Conservation (phyloP, 2,329 filamentous ascomycete species). For the Aureobasidium mangrovei region DNA sequence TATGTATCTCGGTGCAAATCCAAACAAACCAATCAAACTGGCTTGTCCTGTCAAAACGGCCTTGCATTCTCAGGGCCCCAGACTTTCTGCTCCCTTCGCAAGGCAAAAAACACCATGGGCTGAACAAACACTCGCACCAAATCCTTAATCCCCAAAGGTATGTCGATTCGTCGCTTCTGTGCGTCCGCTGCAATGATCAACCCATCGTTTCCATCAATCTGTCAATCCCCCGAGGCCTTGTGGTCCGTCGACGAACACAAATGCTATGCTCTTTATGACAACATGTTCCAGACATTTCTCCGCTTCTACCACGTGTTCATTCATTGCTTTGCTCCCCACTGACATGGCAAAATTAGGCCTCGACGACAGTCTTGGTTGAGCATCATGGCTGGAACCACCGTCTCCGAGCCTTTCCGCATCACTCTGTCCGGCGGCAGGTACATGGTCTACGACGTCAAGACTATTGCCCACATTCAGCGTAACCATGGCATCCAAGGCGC, state of each 20-base stretch:
- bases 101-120: conserved; percentile 12
- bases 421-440: conserved; percentile 73
- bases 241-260: conserved; percentile 45
- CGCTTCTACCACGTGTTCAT: background rate
- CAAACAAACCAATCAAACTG: conserved; percentile 10
- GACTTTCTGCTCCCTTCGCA: background rate
- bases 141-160: conserved; percentile 4
- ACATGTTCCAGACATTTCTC: background rate
- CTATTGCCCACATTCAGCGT: conserved; percentile 67
- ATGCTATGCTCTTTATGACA: conserved; percentile 38
- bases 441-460: conserved; percentile 80
- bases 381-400: conserved; percentile 26
- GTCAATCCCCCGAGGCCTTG: conserved; percentile 45
- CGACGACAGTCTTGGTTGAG: conserved; percentile 38
- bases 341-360: conserved; percentile 41
- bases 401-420: conserved; percentile 60
- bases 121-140: conserved; percentile 12
- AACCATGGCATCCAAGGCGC: conserved; percentile 77
- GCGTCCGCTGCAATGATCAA: conserved; percentile 43
- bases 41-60: conserved; percentile 2
- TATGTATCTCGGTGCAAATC: background rate
- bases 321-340: conserved; percentile 25
- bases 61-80: conserved; percentile 1
- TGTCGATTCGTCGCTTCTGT: background rate
- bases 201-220: conserved; percentile 53